Conservation (phyloP, 306 rosid genomes). For the Glycyrrhiza uralensis region DNA sequence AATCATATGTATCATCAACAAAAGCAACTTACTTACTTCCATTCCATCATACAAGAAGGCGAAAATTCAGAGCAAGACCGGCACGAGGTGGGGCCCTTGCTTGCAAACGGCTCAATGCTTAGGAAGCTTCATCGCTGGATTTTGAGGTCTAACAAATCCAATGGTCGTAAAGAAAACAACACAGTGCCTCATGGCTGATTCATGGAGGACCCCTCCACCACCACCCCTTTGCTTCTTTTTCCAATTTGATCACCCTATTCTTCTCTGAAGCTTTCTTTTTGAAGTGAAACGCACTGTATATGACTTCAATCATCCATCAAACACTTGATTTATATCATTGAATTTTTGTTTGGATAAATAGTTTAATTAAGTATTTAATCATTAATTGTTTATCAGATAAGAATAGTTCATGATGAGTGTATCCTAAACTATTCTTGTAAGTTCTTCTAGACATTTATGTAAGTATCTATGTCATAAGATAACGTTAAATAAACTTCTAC, state of each 20-base stretch:
- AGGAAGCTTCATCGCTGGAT: constrained; percentile 34
- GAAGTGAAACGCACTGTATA: background rate
- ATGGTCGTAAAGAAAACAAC: constrained; percentile 32
- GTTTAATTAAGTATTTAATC: too few relatives aligned
- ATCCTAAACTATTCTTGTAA: too few relatives aligned
- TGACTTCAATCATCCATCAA: too few relatives aligned
- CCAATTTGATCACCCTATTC: background rate
- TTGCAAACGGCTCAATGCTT: constrained; percentile 22
- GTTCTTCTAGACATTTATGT: too few relatives aligned
- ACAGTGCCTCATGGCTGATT: constrained; percentile 22
- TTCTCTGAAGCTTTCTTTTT: background rate
- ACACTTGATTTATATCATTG: too few relatives aligned
- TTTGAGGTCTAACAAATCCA: constrained; percentile 9
- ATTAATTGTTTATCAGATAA: too few relatives aligned
- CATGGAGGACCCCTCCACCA: constrained; percentile 28
- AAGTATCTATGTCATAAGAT: too few relatives aligned
- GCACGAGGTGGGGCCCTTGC: constrained; percentile 33
- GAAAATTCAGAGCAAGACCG: too few relatives aligned
- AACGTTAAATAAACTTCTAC: too few relatives aligned
- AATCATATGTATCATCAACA: background rate
- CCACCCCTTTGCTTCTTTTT: constrained; percentile 3
- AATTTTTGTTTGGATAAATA: too few relatives aligned
- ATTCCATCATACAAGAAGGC: background rate
- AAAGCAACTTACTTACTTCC: too few relatives aligned
- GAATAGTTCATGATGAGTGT: too few relatives aligned